phyloP scores from a whole-genome alignment of 2,329 filamentous ascomycete genomes.

The Trichoderma guizhouense region DNA sequence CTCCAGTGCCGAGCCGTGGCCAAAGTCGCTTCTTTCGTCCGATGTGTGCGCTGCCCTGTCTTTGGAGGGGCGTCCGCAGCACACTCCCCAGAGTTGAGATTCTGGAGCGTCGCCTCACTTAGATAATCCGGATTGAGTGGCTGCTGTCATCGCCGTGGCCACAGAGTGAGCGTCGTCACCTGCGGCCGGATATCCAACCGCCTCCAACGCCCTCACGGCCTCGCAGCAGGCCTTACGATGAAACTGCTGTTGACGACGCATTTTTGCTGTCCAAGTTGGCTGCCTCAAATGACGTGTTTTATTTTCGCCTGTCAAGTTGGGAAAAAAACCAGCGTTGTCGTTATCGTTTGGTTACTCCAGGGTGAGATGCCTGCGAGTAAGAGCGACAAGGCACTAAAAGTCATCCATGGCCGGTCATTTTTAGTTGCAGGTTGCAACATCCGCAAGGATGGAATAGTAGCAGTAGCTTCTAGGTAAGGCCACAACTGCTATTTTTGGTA shows the following conservation, averaged over 20 bases:
- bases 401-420: not conserved
- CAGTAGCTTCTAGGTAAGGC: not conserved
- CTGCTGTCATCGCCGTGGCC: not conserved
- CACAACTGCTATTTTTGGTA: conserved; percentile 10
- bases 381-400: not conserved
- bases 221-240: not conserved
- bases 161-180: conserved; percentile 15
- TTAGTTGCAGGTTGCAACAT: not conserved
- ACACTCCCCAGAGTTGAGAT: not conserved
- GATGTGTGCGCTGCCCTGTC: not conserved
- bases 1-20: not conserved
- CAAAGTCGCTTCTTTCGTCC: not conserved
- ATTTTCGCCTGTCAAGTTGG: not conserved
- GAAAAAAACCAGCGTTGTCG: not conserved
- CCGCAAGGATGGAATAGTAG: not conserved
- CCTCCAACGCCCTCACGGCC: not conserved
- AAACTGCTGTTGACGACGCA: not conserved
- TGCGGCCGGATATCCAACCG: conserved; percentile 14
- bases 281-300: conserved; percentile 17
- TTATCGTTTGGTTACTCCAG: not conserved
- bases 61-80: not conserved
- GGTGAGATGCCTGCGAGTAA: not conserved
- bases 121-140: not conserved
- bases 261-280: not conserved
- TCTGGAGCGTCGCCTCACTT: not conserved